A percentile compares a stretch with the other conserved stretches of the same genome.
Evolutionary conservation across 306 rosid genomes (phyloP).

Genomic region (Malus asiatica): DNA sequence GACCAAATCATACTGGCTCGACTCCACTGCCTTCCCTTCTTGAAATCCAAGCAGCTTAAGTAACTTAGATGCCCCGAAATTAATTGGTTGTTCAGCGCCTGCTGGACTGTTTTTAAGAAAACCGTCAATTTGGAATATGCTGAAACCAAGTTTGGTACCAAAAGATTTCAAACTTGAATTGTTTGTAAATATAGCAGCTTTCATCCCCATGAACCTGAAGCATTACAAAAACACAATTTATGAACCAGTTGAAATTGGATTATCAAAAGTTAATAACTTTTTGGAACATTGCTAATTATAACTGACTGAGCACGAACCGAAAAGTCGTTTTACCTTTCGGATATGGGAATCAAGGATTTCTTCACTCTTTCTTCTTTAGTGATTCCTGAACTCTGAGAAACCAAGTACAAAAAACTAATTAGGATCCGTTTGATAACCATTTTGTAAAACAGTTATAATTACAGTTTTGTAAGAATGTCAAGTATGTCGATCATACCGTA

Average conservation of each 20-base stretch:
- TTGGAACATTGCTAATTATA: background rate
- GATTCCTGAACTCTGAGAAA: constrained; percentile 36
- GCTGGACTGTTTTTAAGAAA: constrained; percentile 13
- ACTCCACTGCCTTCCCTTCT: constrained; percentile 50
- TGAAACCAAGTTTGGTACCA: constrained; percentile 56
- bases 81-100: constrained; percentile 16
- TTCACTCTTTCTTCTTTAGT: constrained; percentile 20
- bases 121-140: constrained; percentile 37
- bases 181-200: constrained; percentile 62
- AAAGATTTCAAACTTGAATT: constrained; percentile 55
- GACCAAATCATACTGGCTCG: constrained; percentile 58
- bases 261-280: background rate
- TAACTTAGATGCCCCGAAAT: constrained; percentile 37
- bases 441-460: background rate
- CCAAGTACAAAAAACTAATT: constrained; percentile 3
- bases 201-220: constrained; percentile 95
- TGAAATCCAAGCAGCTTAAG: constrained; percentile 76
- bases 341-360: constrained; percentile 32
- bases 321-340: constrained; percentile 53
- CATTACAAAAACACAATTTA: constrained; percentile 9
- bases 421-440: background rate
- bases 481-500: constrained; percentile 29
- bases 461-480: background rate
- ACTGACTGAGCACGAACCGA: background rate
- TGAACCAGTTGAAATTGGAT: background rate